Conservation (phyloP, 495 filamentous ascomycete genomes). For the Penicillium egyptiacum region DNA sequence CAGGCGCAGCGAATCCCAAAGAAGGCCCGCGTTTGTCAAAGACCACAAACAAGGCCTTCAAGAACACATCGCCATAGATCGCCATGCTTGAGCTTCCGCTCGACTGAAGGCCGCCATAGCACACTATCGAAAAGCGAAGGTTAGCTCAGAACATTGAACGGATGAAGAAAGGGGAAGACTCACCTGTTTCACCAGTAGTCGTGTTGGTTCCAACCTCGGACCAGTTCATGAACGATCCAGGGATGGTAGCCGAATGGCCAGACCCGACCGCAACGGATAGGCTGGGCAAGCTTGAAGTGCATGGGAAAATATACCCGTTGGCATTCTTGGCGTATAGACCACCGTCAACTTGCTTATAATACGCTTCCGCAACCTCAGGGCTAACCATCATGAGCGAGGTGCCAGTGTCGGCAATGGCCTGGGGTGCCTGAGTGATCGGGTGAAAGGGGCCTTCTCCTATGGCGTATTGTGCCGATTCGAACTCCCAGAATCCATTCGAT, state of each 20-base stretch:
- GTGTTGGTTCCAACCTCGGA: constrained; percentile 51
- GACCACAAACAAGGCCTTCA: constrained; percentile 77
- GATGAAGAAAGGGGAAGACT: constrained; percentile 19
- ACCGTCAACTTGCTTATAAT: constrained; percentile 62
- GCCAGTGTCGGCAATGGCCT: constrained; percentile 69
- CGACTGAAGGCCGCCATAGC: constrained; percentile 71
- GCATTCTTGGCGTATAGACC: constrained; percentile 47
- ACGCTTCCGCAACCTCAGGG: constrained; percentile 56
- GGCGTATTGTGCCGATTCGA: constrained; percentile 57
- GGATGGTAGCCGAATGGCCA: constrained; percentile 58
- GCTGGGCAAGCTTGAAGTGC: constrained; percentile 60
- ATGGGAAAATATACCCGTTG: constrained; percentile 68
- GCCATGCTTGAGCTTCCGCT: constrained; percentile 57
- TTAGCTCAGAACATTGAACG: constrained; percentile 40
- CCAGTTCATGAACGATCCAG: constrained; percentile 68
- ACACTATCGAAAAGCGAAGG: constrained; percentile 44
- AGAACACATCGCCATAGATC: constrained; percentile 78
- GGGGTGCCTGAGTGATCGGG: constrained; percentile 28
- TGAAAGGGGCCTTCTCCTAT: constrained; percentile 48
- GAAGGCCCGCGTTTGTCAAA: constrained; percentile 62
- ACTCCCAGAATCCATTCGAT: constrained; percentile 73
- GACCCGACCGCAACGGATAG: constrained; percentile 65
- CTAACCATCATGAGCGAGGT: constrained; percentile 72
- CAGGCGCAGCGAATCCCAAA: constrained; percentile 37
- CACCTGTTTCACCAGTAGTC: constrained; percentile 40